Evolutionary conservation across 768 basidiomycete species (phyloP), one percentile per base, ranked within the genome.

Genomic region (Amanita polypyramis): DNA sequence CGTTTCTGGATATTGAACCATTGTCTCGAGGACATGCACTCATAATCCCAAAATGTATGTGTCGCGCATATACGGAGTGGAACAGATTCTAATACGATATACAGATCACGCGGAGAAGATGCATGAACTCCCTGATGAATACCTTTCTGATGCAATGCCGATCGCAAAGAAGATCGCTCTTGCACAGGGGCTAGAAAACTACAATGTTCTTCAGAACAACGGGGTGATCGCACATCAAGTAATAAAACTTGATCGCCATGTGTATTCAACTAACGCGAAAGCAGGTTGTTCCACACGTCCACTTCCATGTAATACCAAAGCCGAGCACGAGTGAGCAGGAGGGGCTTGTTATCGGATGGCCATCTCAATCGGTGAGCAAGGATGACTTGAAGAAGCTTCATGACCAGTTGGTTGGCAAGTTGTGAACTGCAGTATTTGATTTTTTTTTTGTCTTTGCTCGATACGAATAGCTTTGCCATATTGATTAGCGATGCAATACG

Each of bases 301-400:
- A 95, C 62, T 92, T 92, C 67, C 92, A 97, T 58, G 74, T 97
- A 55, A 94, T 97, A 52, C 93, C 94, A 2, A 97, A 96, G 62
- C 90, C 87, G 0, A 60, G 65, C n/a, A 72, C 59, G 2, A 65
- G 67, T 4, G 75, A 80, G 38, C 60, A 74, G 4, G 80, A 85
- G 55, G 95, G 95, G 3, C 73, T 99, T 21, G 79, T 79, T 10
- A 67, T 97, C 47, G 79, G 76, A 14, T 97, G 95, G 95, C 88
- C 88, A 1, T 61, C 71, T 1, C 66, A 80, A 63, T 57, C 66
- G 38, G 55, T 73, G 21, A 62, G 72, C n/a, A 80, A 79, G 65
- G 84, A 81, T 5, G 83, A 85, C 30, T 62, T 92, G 43, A 68
- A 74, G 60, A 67, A 67, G 56, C 54, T 78, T 14, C 70, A 71